Evolutionary conservation across 371 early-diverging fungal genomes (phyloP).

Genomic region (Rozella allomycis): DNA sequence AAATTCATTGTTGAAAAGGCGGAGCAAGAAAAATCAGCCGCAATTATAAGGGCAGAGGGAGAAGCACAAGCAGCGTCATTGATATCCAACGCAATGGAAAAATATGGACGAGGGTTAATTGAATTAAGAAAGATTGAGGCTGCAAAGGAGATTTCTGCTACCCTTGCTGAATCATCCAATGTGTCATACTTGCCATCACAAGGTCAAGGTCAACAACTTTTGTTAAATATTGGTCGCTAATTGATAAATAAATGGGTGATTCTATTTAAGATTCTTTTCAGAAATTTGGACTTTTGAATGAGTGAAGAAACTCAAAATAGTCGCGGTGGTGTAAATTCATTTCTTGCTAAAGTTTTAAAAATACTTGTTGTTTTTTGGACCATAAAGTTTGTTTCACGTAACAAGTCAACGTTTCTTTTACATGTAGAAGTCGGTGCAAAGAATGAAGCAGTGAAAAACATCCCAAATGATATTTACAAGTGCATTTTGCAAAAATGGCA

Average conservation of each 20-base stretch:
- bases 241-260: too few relatives aligned
- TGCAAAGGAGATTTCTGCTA: constrained; percentile 82
- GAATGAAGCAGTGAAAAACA: too few relatives aligned
- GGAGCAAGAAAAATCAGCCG: constrained; percentile 89
- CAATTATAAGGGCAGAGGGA: constrained; percentile 95
- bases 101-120: constrained; percentile 77
- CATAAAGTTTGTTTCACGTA: too few relatives aligned
- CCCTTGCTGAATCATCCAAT: constrained; percentile 54
- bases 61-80: constrained; percentile 78
- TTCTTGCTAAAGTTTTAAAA: too few relatives aligned
- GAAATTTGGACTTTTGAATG: too few relatives aligned
- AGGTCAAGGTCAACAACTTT: constrained; percentile 25
- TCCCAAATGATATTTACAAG: too few relatives aligned
- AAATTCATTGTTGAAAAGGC: constrained; percentile 78
- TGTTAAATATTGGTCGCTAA: constrained; percentile 22
- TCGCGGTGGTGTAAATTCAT: too few relatives aligned
- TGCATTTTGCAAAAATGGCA: too few relatives aligned
- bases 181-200: constrained; percentile 75
- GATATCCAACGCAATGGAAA: constrained; percentile 61
- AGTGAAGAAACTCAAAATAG: too few relatives aligned
- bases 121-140: constrained; percentile 94
- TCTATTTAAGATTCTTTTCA: background rate
- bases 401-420: too few relatives aligned
- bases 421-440: too few relatives aligned
- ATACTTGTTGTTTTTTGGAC: too few relatives aligned